Evolutionary conservation across 129 eudicot species (phyloP), one percentile per base, ranked within the genome.

Genomic region (Erigeron canadensis): DNA sequence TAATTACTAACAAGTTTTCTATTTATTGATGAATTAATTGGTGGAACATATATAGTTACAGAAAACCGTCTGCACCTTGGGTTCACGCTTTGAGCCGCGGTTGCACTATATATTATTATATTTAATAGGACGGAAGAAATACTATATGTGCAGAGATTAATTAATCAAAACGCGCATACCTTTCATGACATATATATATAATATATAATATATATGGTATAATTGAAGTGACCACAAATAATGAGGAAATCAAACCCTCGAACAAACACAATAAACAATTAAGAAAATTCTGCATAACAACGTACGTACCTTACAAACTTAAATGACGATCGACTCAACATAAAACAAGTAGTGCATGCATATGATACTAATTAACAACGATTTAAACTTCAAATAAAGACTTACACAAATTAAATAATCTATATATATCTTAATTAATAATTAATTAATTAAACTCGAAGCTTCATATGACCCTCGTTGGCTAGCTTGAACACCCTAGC

Each of bases 401-500:
- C 34, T 2, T 28, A 28, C 60, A 42, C 38, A 73, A 64, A 53
- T 16, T 6, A 50, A 13, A 15, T 13, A 53, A 78, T 44, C 43
- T 51, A 43, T 56, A 43, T 56, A 63, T 65, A 47, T n/a, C n/a
- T n/a, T n/a, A n/a, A n/a, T n/a, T n/a, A n/a, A n/a, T n/a, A n/a
- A n/a, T n/a, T n/a, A n/a, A n/a, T 76, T 44, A 61, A 47, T 80
- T 86, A 86, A 69, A 41, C 67, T 75, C 81, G 80, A 61, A 85
- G 86, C 81, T 84, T 88, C 71, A 79, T 69, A 47, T 73, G 81
- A 40, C 90, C 91, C 82, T 93, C 96, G 16, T 93, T 93, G 8
- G 98, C 98, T 16, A 77, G 76, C 87, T 81, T 89, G 87, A 93
- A 93, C 74, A 89, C 81, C 13, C 74, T 71, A 5, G 98, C 98